A percentile compares a stretch with the other conserved stretches of the same genome.
Conservation (phyloP, 106 monocot species). For the Dendrobium chrysotoxum region DNA sequence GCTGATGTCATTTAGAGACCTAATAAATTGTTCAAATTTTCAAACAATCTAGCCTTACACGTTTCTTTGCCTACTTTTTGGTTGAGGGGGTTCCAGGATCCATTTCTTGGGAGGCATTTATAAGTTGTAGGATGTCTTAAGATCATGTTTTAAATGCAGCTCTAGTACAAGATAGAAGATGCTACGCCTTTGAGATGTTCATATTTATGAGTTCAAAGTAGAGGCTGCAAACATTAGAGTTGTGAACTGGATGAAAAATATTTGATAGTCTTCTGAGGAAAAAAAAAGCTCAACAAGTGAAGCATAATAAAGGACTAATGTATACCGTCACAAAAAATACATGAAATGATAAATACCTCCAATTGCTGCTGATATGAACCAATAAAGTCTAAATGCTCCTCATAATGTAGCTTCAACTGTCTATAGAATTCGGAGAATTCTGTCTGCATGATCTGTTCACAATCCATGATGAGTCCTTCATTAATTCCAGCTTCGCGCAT, state of each 20-base stretch:
- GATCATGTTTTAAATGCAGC: not conserved
- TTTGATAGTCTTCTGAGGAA: not conserved
- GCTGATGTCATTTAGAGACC: not conserved
- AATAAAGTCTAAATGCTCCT: slow-evolving; percentile 57
- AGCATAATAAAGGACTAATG: not conserved
- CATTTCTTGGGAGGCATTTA: not conserved
- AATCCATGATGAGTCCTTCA: slow-evolving; percentile 64
- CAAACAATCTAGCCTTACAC: not conserved
- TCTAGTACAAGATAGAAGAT: not conserved
- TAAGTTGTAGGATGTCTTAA: not conserved
- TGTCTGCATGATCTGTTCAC: slow-evolving; percentile 74
- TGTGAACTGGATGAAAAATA: not conserved
- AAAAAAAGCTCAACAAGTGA: not conserved
- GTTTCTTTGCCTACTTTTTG: not conserved
- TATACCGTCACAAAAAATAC: not conserved
- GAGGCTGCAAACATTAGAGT: not conserved
- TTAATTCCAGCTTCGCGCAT: slow-evolving; percentile 63
- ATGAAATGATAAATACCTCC: slow-evolving; percentile 34
- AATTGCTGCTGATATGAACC: slow-evolving; percentile 48
- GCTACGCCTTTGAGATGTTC: not conserved
- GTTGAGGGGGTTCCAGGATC: not conserved
- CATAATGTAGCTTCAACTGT: slow-evolving; percentile 45
- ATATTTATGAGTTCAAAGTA: not conserved
- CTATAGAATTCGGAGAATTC: slow-evolving; percentile 58
- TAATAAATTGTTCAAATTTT: not conserved